Percentiles rank a stretch among this genome's conserved stretches.
Conservation (phyloP, 2,329 filamentous ascomycete species). For the Neopestalotiopsis sp. region DNA sequence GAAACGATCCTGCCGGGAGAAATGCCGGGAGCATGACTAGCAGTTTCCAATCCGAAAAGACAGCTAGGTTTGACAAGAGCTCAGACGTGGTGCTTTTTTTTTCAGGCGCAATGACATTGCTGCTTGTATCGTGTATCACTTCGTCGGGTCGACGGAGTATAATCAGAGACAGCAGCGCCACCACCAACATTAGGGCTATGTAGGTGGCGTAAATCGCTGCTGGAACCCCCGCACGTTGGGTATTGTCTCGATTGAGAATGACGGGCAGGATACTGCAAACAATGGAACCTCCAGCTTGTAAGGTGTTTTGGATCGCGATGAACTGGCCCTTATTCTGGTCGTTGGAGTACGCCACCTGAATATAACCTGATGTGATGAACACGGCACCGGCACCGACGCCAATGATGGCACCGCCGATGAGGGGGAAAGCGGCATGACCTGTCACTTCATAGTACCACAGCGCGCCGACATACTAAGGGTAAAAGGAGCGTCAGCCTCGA, state of each 20-base stretch:
- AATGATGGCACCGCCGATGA: conserved; percentile 31
- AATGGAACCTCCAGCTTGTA: conserved; percentile 34
- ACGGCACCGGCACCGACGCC: conserved; percentile 36
- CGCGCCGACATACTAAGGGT: conserved; percentile 29
- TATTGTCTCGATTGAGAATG: conserved; percentile 31
- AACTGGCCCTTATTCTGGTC: conserved; percentile 37
- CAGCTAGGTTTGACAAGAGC: conserved; percentile 31
- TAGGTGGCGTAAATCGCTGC: conserved; percentile 33
- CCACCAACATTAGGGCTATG: conserved; percentile 29
- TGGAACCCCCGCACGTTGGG: conserved; percentile 22
- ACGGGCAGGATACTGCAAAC: conserved; percentile 34
- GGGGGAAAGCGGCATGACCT: conserved; percentile 30
- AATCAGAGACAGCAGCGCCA: conserved; percentile 18
- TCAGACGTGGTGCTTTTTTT: conserved; percentile 30
- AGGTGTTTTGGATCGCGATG: conserved; percentile 35
- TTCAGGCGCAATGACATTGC: background rate
- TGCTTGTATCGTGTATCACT: conserved; percentile 28
- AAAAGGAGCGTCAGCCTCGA: background rate
- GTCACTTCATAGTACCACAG: conserved; percentile 35
- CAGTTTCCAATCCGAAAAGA: conserved; percentile 29
- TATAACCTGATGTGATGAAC: conserved; percentile 38
- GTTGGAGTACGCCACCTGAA: conserved; percentile 38
- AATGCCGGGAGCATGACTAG: conserved; percentile 31
- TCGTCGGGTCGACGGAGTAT: conserved; percentile 30
- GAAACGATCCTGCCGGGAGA: conserved; percentile 35